Evolutionary conservation across 495 filamentous ascomycete species (phyloP).

Genomic region (Neurospora sp.): DNA sequence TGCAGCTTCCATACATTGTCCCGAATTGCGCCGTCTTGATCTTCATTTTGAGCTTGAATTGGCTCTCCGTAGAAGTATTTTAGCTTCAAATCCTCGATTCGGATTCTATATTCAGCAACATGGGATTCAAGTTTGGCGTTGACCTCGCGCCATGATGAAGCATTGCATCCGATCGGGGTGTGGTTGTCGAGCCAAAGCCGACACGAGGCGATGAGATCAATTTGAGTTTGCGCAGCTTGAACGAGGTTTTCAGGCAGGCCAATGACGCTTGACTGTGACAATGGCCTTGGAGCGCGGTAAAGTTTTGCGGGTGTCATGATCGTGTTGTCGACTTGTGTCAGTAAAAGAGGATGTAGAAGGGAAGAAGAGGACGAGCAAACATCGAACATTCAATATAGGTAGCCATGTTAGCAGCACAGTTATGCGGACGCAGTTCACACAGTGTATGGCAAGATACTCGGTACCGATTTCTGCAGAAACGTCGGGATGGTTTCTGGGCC

Average conservation of each 20-base stretch:
- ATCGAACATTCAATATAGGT: not conserved
- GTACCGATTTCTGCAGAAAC: not conserved
- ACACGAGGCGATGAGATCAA: constrained; percentile 5
- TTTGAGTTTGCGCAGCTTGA: constrained; percentile 1
- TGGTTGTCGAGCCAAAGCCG: constrained; percentile 4
- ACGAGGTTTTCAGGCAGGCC: not conserved
- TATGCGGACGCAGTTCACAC: not conserved
- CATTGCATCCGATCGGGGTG: not conserved
- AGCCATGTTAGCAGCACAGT: not conserved
- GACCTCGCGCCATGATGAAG: not conserved
- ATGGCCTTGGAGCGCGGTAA: not conserved
- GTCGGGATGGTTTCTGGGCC: not conserved
- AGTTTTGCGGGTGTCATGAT: not conserved
- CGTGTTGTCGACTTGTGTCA: not conserved
- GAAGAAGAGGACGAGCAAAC: not conserved
- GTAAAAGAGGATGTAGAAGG: not conserved
- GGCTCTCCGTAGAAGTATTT: not conserved
- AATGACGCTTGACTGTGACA: not conserved
- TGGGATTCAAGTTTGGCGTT: not conserved
- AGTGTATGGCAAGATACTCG: not conserved
- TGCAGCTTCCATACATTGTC: not conserved
- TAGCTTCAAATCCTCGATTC: not conserved
- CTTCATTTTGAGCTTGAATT: not conserved
- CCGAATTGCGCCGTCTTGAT: not conserved
- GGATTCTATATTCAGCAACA: not conserved